Evolutionary conservation across 148 eudicot species (phyloP), one percentile per base, ranked within the genome.

Genomic region (Nepenthes gracilis): DNA sequence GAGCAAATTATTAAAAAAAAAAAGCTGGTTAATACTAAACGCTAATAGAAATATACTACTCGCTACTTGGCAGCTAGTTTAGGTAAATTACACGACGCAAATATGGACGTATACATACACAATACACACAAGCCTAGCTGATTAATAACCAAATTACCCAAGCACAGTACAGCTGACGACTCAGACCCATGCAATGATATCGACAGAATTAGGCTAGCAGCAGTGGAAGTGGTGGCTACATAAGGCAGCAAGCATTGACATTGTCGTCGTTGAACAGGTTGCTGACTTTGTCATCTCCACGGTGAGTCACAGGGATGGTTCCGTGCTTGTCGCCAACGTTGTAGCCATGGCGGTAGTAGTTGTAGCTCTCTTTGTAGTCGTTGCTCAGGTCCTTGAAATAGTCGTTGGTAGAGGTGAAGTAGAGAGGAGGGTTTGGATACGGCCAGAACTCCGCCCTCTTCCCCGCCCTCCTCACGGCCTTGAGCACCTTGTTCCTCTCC

Each of bases 381-480:
- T 61, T 79, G 1, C 87, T 81, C 11, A 64, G 69, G 77, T 93
- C 98, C 52, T 82, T 88, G 77, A 84, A 93, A 38, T 93, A 93
- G 75, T 82, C 47, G 35, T 55, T 61, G 0, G 81, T 15, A 0
- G 95, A 69, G 4, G 98, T 93, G 67, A 88, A 93, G 63, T 93
- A 84, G 14, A 93, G 76, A 11, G 98, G 98, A 10, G 78, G 89
- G 61, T 87, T 81, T 0, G 95, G 92, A 62, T 78, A 84, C 0
- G 98, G 91, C 98, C 98, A 93, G 36, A 86, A 93, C 77, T 93
- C 98, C 0, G 98, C 90, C 74, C 96, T 74, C 67, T 93, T 93
- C n/a, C 98, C 98, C 1, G 91, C 77, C 79, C 98, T 78, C 58
- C 98, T 74, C 68, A 93, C 86, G 10, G 84, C 84, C 66, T 93